Base-by-base conservation (phyloP, 768 basidiomycete genomes). In the Crepidotus variabilis region DNA sequence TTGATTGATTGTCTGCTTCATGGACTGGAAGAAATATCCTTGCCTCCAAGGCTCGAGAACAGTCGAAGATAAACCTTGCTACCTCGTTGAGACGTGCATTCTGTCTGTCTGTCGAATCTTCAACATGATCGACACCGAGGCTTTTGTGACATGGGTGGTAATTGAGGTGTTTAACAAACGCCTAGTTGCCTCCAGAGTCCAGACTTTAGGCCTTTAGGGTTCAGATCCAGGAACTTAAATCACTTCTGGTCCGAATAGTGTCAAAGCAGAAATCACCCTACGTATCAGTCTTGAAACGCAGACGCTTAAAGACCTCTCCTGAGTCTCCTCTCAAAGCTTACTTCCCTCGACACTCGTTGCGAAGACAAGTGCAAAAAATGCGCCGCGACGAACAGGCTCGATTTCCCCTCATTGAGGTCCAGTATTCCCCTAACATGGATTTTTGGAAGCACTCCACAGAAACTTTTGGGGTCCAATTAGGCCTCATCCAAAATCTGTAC, bases 401-500 rank as follows among this genome's bases (percentile, higher is more conserved):
- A 46, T 56, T 22, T 28, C 48, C 35, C 24, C 55, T 56, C 22
- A 56, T 56, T 28, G 18, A 46, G 23, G 55, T 56, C 33, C 33
- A 50, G 28, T 55, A 34, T 34, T 36, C 55, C 16, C 22, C n/a
- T 23, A 10, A 50, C 0, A 35, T 22, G 16, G 48, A 52, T 14
- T 57, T 53, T 28, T 33, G 34, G 46, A 21, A 50, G 10, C 23
- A 59, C 35, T n/a, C 52, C 43, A 20, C 50, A 14, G 57, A 54
- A n/a, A 53, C 39, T 7, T 56, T 49, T 28, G 51, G 28, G 14
- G 21, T 53, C 28, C 61, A 65, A 46, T 62, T 64, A 59, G 55
- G 57, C 16, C 36, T 60, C 14, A 59, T 55, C 1, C 64, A 65
- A 52, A 67, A 67, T 39, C 36, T 52, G 14, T 56, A 63, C 47